Evolutionary conservation across 768 basidiomycete genomes (phyloP).

Genomic region (Antrodiella citrinella): DNA sequence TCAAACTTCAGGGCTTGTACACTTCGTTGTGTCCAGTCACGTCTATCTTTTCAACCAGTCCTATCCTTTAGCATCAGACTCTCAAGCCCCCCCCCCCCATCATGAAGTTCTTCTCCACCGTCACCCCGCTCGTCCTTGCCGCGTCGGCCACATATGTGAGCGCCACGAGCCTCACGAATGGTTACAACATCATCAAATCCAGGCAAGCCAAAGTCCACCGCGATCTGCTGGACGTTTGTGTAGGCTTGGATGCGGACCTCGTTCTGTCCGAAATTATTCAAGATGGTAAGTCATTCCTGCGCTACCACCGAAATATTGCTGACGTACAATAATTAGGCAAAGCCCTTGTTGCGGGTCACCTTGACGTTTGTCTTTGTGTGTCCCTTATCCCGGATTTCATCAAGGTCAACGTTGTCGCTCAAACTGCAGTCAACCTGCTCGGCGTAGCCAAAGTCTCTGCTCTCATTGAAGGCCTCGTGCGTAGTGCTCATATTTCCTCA

Average conservation of each 20-base stretch:
- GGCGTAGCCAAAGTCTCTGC: conserved; percentile 17
- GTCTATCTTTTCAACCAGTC: not conserved
- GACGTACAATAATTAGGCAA: conserved; percentile 11
- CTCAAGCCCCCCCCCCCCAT: too few relatives aligned
- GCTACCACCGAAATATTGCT: too few relatives aligned
- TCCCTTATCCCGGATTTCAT: conserved; percentile 21
- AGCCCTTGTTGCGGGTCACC: conserved; percentile 17
- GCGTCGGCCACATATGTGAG: not conserved
- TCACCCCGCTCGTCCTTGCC: not conserved
- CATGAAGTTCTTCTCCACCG: conserved; percentile 2
- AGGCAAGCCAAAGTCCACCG: conserved; percentile 10
- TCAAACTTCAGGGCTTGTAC: not conserved
- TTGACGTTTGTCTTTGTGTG: conserved; percentile 23
- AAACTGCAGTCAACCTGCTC: conserved; percentile 17
- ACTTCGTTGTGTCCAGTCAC: not conserved
- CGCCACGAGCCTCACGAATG: not conserved
- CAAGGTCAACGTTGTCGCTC: conserved; percentile 15
- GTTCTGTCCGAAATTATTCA: conserved; percentile 1
- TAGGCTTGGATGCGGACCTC: conserved; percentile 7
- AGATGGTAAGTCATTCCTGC: conserved; percentile 4
- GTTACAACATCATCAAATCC: not conserved
- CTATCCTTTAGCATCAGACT: not conserved
- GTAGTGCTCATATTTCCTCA: too few relatives aligned
- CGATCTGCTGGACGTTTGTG: conserved; percentile 11
- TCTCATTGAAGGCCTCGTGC: conserved; percentile 19